Base-by-base conservation (phyloP, 2,329 filamentous ascomycete genomes). In the Myriangium duriaei region DNA sequence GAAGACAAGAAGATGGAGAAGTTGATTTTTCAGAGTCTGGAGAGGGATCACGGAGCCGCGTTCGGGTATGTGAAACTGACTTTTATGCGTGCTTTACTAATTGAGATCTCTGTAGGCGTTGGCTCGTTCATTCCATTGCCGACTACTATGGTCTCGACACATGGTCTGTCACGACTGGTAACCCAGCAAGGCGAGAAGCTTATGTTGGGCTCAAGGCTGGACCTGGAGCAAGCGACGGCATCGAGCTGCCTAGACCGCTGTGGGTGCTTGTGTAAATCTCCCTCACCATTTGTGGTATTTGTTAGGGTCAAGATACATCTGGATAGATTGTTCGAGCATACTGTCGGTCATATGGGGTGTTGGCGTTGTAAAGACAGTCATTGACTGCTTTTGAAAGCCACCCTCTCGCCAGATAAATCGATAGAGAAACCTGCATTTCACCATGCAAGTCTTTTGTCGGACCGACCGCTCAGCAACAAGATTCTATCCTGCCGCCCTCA, bases 51-150 rank as follows among this genome's bases (percentile, higher is more conserved):
- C 43, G 73, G 76, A 5, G 82, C 82, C 34, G 74, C 79, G 3
- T 95, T 94, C 64, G 86, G 83, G 79, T 88, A 62, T 52, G 78
- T 71, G 37, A 28, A 30, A 13, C 17, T 12, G 16, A 14, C 21
- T 32, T 12, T 6, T 14, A 34, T 15, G 7, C 9, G 13, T 11
- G 16, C 13, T 16, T 16, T 43, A 34, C 37, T 46, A 34, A 46
- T 37, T 49, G 49, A 40, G 11, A 12, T 42, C 31, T 10, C n/a
- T 35, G 18, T 44, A 88, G 82, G 48, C 81, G 88, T 46, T 96
- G 87, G 82, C 73, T 96, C 38, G 84, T 92, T 1, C 87, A 96
- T 59, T 81, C 83, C 41, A 87, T 96, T 45, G 88, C 84, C 7
- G 75, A 80, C 29, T 96, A 96, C 58, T 96, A 96, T 55, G 87